Percentiles rank a stretch among this genome's conserved stretches.
Conservation (phyloP, 805 yeast species). For the Yamadazyma akitaensis region DNA sequence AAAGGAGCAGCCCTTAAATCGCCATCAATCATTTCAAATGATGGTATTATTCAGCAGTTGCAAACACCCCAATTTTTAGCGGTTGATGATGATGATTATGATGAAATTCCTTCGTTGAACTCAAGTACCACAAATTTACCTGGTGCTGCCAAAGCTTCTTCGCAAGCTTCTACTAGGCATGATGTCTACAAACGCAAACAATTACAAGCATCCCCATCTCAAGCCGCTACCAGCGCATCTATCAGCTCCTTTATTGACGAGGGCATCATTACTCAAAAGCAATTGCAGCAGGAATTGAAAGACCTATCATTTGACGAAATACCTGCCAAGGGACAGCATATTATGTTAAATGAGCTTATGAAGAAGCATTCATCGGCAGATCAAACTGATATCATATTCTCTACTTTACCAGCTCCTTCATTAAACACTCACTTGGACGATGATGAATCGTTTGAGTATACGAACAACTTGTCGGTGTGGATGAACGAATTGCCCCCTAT, state of each 20-base stretch:
- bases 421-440: conserved; percentile 75
- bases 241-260: background rate
- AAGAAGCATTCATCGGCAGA: conserved; percentile 48
- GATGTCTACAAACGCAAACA: background rate
- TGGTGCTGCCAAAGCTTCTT: background rate
- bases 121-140: conserved; percentile 12
- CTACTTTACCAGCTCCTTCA: conserved; percentile 87
- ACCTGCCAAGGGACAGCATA: conserved; percentile 90
- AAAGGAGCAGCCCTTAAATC: conserved; percentile 18
- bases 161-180: background rate
- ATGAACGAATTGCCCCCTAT: conserved; percentile 79
- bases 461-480: conserved; percentile 76
- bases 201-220: background rate
- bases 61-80: conserved; percentile 33
- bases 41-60: conserved; percentile 33
- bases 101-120: conserved; percentile 14
- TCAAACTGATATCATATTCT: conserved; percentile 69
- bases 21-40: conserved; percentile 36
- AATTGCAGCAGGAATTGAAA: conserved; percentile 36
- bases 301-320: conserved; percentile 68
- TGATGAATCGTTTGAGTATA: conserved; percentile 68
- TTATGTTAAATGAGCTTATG: conserved; percentile 87
- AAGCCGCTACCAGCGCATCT: background rate
- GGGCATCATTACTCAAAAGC: conserved; percentile 26
- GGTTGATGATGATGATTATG: conserved; percentile 22